Conservation (phyloP, 306 rosid genomes). For the Rubus parviflorus region DNA sequence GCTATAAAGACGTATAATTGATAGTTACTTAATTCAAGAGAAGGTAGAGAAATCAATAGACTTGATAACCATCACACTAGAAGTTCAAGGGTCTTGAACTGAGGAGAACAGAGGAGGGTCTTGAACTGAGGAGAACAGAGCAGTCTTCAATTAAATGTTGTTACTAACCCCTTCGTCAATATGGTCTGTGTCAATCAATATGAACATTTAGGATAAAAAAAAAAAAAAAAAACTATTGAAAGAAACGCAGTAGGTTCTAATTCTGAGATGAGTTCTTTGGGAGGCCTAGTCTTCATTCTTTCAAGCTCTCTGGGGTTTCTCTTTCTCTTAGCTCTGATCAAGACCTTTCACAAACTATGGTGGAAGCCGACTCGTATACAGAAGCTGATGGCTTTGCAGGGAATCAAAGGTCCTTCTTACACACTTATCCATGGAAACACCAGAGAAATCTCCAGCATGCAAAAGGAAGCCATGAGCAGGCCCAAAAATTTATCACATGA, state of each 20-base stretch:
- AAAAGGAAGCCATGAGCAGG: slow-evolving; percentile 9
- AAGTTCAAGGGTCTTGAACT: too few relatives aligned
- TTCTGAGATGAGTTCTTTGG: slow-evolving; percentile 9
- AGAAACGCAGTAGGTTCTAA: background rate
- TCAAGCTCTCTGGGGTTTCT: slow-evolving; percentile 1
- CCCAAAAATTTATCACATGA: slow-evolving; percentile 20
- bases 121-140: too few relatives aligned
- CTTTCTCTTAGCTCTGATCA: slow-evolving; percentile 7
- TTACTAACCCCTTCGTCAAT: too few relatives aligned
- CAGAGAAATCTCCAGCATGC: slow-evolving; percentile 19
- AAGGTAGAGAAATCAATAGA: too few relatives aligned
- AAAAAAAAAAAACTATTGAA: too few relatives aligned
- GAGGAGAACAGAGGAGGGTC: too few relatives aligned
- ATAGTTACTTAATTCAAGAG: too few relatives aligned
- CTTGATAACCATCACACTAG: too few relatives aligned
- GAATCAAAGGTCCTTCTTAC: slow-evolving; percentile 31
- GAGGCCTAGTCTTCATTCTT: background rate
- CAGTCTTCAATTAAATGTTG: too few relatives aligned
- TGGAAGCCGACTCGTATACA: slow-evolving; percentile 31
- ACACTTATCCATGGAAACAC: slow-evolving; percentile 25
- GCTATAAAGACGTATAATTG: too few relatives aligned
- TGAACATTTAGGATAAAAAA: too few relatives aligned
- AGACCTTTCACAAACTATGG: slow-evolving; percentile 28
- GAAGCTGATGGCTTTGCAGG: slow-evolving; percentile 18
- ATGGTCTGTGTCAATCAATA: too few relatives aligned